A percentile compares a stretch with the other conserved stretches of the same genome.
phyloP scores from a whole-genome alignment of 2,329 filamentous ascomycete species.

The Penicillium palitans region DNA sequence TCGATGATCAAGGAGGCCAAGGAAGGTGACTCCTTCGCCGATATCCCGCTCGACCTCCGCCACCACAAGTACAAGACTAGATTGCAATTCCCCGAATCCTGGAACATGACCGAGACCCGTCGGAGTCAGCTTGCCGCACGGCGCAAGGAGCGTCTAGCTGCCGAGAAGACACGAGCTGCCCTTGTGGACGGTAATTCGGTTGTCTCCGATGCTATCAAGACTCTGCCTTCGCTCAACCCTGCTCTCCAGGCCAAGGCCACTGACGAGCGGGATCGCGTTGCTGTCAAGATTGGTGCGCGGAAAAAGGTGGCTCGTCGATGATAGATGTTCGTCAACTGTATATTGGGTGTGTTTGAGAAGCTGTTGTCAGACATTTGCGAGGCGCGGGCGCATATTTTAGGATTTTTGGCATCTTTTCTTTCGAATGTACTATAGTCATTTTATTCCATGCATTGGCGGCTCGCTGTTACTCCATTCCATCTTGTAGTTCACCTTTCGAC shows the following conservation, averaged over 20 bases:
- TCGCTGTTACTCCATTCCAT: conserved; percentile 11
- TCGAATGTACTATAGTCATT: conserved; percentile 31
- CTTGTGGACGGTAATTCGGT: conserved; percentile 54
- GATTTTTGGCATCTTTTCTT: conserved; percentile 29
- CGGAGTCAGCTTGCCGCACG: conserved; percentile 63
- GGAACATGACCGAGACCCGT: conserved; percentile 74
- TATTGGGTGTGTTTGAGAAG: conserved; percentile 28
- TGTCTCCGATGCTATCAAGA: conserved; percentile 34
- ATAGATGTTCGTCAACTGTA: conserved; percentile 16
- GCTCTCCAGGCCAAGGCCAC: conserved; percentile 26
- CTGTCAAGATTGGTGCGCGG: conserved; percentile 28
- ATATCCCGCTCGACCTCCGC: conserved; percentile 84
- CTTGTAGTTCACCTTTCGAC: not conserved
- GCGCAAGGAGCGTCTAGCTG: conserved; percentile 53
- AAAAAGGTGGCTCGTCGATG: conserved; percentile 24
- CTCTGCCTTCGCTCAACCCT: conserved; percentile 37
- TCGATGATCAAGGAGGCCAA: conserved; percentile 73
- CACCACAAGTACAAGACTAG: conserved; percentile 72
- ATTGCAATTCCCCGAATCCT: conserved; percentile 75
- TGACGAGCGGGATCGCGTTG: conserved; percentile 29
- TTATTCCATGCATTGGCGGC: conserved; percentile 24
- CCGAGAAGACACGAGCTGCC: conserved; percentile 60
- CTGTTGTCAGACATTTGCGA: conserved; percentile 33
- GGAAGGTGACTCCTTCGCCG: conserved; percentile 80
- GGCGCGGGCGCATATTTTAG: conserved; percentile 37